These are phyloP conservation scores for Triticum monococcum DNA, from an alignment of 176 grass and related monocot genomes.

Conservation along the genomic window DNA sequence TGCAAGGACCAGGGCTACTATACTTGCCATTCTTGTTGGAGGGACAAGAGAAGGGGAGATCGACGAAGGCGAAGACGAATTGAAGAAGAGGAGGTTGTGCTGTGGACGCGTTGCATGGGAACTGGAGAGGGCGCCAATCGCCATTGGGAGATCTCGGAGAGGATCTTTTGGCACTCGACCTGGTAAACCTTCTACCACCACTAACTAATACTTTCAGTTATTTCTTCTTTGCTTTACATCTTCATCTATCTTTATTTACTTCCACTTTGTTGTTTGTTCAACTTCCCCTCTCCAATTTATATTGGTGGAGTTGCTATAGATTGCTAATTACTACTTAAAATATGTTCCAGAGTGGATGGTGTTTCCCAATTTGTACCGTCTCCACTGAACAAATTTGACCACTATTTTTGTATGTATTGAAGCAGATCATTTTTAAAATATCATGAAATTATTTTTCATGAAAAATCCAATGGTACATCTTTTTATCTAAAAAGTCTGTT, in stretches of 20 bases:
- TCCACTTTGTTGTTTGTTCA: constrained; percentile 20
- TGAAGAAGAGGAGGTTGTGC: not conserved
- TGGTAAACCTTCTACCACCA: constrained; percentile 37
- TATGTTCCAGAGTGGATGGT: not conserved
- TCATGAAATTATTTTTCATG: not conserved
- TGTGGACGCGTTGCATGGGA: constrained; percentile 31
- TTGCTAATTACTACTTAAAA: not conserved
- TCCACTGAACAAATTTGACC: not conserved
- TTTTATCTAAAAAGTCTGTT: not conserved
- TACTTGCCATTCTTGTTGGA: not conserved
- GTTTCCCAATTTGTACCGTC: not conserved
- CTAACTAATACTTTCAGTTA: constrained; percentile 5
- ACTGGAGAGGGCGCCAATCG: not conserved
- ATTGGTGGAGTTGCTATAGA: constrained; percentile 40
- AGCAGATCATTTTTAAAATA: not conserved
- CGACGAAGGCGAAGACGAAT: not conserved
- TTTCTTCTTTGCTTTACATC: not conserved
- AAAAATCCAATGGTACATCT: not conserved
- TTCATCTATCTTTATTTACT: not conserved
- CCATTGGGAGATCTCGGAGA: constrained; percentile 40
- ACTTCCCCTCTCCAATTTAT: constrained; percentile 12
- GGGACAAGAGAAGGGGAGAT: not conserved
- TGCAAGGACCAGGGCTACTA: not conserved
- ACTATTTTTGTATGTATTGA: not conserved
- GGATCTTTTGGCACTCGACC: constrained; percentile 41